Base-by-base conservation (phyloP, 768 basidiomycete species). In the Pulveroboletus sp. region DNA sequence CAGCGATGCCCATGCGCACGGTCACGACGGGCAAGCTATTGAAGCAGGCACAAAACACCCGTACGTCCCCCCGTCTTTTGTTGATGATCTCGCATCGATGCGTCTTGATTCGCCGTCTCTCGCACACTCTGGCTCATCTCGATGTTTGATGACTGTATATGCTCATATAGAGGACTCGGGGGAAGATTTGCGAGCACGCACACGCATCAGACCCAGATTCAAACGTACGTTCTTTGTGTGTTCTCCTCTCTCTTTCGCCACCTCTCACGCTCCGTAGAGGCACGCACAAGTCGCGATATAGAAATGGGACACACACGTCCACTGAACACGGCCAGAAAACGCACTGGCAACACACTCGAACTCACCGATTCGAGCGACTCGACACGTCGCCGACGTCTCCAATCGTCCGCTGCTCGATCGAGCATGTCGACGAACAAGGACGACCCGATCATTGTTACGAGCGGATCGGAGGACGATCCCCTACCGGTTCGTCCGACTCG, bases 361-460 rank as follows among this genome's bases (percentile, higher is more conserved):
- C 49, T 65, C 6, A 51, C 54, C 0, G 65, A 69, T 34, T 69
- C 63, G 38, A 47, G 56, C 23, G 63, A 55, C 16, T 36, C 54
- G 23, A 14, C 8, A 3, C 44, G 37, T 32, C 49, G 20, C 11
- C 58, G 47, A n/a, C 47, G 31, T 1, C 39, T 47, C 36, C 60
- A 42, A 9, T 12, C 53, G 31, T 30, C 41, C 5, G 9, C 39
- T 12, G 19, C 37, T n/a, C 41, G 42, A 5, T 26, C 38, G 13
- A 44, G 14, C 17, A 10, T 16, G 11, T 13, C 1, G 4, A 36
- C 32, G 7, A 50, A 12, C 35, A 19, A 29, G 16, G 41, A 57
- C 6, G 56, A 61, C 24, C 50, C 56, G 11, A 67, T 68, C 47
- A 2, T 69, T 26, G 58, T 68, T 16, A 43, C 38, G 6, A 68